Evolutionary conservation across 306 rosid species (phyloP), one percentile per base, ranked within the genome.

Genomic region (Parietaria judaica): DNA sequence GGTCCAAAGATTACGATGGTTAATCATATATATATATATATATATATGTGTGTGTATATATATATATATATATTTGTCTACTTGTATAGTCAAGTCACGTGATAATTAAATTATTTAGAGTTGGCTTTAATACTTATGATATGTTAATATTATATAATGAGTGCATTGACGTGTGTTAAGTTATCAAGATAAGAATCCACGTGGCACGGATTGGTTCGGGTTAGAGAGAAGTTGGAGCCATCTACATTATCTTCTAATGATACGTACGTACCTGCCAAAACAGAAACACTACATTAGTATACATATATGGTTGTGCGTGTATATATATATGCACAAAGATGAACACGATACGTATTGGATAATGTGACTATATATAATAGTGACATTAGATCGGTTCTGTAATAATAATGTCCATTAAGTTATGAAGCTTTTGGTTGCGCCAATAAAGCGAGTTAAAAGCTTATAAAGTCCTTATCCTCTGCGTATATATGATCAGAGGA

Each of bases 241-340:
- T 47, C 46, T 14, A 58, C 45, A 38, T 38, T 38, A 38, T 58
- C 35, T 38, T 56, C 46, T 36, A 34, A 13, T 41, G 3, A 5
- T 7, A 56, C 17, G 11, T 36, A 58, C 62, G 41, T 58, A 58
- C 62, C 62, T 58, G 62, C 48, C 48, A 38, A 23, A 57, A n/a
- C 3, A 41, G 43, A 41, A 17, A 9, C 5, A 60, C 9, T 14
- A 3, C 14, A 60, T 17, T 23, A 59, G 52, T 39, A 41, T 8
- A 37, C 8, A 59, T 15, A 6, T 13, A 14, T 8, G 7, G 6
- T 41, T 41, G 7, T 5, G 9, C 3, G 9, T 5, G 6, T 41
- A 41, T 41, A 41, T 41, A 41, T 41, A 41, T 41, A 41, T 41
- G 7, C 9, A 41, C 9, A 41, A 5, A 41, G 9, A 41, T 41